Evolutionary conservation across 768 basidiomycete genomes (phyloP), one percentile per base, ranked within the genome.

Genomic region (Collybia nuda): DNA sequence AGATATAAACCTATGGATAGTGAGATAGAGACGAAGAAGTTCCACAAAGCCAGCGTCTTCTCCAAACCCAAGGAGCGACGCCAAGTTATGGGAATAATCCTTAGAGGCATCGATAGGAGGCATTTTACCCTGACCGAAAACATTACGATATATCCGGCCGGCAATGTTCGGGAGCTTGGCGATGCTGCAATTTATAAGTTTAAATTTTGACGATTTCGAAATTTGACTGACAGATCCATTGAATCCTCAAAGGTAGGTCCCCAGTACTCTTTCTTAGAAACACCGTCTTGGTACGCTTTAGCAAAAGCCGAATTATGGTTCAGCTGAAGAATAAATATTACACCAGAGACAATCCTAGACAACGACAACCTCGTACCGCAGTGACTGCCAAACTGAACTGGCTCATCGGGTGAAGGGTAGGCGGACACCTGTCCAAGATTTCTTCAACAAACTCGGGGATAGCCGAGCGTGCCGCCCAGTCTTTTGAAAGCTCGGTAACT

Each of bases 251-350:
- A 94, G 45, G 86, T 88, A 47, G 93, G 90, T 55, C 88, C 85
- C 96, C 96, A 98, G 79, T 98, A 98, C 43, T 98, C 93, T 70
- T 86, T 88, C 78, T 98, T 98, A 62, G 86, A 83, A 57, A 93
- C 80, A 52, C 96, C 96, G 59, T 91, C 79, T 50, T 89, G 86
- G 73, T 98, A 98, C 3, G 93, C 92, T 68, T 93, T 90, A 50
- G 95, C 93, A 64, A 98, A 98, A 24, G 92, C 90, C 5, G 96
- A 98, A 70, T 97, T 86, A 70, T 98, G 95, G 78, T 92, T 93
- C 26, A 93, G 77, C 88, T 90, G 57, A 23, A 3, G 48, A 53
- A 44, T 35, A 59, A 18, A 35, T 4, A 47, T 44, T 55, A 37
- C 43, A 50, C 38, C 22, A 19, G 41, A 7, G 21, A 29, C 41